A percentile compares a stretch with the other conserved stretches of the same genome.
Conservation (phyloP, 2,329 filamentous ascomycete genomes). For the Pseudogymnoascus sp. region DNA sequence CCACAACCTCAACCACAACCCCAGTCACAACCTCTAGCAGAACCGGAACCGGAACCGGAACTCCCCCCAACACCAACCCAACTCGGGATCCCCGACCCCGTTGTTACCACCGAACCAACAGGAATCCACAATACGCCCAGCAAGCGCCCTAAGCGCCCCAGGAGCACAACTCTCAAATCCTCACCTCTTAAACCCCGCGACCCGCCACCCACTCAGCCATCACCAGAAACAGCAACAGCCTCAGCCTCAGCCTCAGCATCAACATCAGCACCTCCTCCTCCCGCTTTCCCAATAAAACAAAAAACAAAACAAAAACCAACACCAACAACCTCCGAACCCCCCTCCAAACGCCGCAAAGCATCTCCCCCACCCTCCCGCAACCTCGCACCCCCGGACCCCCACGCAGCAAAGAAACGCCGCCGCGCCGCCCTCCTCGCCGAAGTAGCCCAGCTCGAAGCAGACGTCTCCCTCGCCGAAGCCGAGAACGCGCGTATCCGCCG, state of each 20-base stretch:
- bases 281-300: slow-evolving; percentile 3
- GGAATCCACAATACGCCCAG: slow-evolving; percentile 56
- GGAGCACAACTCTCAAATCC: slow-evolving; percentile 23
- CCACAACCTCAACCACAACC: not conserved
- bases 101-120: slow-evolving; percentile 46
- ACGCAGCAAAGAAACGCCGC: slow-evolving; percentile 42
- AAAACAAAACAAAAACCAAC: slow-evolving; percentile 22
- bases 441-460: slow-evolving; percentile 48
- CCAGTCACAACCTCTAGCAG: not conserved
- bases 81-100: slow-evolving; percentile 42
- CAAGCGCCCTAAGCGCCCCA: slow-evolving; percentile 34
- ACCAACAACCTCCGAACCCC: slow-evolving; percentile 24
- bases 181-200: slow-evolving; percentile 27
- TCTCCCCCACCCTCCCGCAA: not conserved
- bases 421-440: slow-evolving; percentile 49
- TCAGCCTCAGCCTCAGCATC: not conserved
- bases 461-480: slow-evolving; percentile 48
- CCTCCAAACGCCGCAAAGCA: slow-evolving; percentile 34
- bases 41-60: slow-evolving; percentile 30
- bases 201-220: not conserved
- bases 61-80: slow-evolving; percentile 52
- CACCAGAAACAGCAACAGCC: not conserved
- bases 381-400: slow-evolving; percentile 22
- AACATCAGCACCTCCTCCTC: not conserved
- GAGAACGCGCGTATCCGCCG: slow-evolving; percentile 50